A percentile compares a stretch with the other conserved stretches of the same genome.
These are phyloP conservation scores for Jatropha podagrica DNA, from an alignment of 441 rosid genomes.

Conservation along the genomic window DNA sequence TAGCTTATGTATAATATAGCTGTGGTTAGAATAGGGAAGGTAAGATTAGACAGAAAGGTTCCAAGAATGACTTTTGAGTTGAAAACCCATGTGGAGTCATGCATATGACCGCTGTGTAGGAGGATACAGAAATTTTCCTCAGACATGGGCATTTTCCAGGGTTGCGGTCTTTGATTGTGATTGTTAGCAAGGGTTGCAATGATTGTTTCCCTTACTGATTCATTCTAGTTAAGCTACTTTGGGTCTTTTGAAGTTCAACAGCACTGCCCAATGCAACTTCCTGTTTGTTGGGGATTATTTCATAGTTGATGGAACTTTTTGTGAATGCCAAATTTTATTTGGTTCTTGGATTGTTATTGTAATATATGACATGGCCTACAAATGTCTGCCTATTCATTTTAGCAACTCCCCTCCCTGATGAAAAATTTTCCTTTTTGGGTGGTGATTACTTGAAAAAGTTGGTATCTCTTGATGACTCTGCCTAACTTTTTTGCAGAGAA, in stretches of 20 bases:
- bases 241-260: background rate
- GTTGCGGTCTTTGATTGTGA: background rate
- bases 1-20: background rate
- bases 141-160: background rate
- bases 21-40: background rate
- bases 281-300: background rate
- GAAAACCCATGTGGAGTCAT: background rate
- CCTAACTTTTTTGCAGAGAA: conserved; percentile 62
- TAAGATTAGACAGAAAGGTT: background rate
- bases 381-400: background rate
- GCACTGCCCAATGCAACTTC: background rate
- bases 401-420: background rate
- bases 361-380: background rate
- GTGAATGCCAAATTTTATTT: background rate
- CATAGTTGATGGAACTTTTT: background rate
- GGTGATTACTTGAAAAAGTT: background rate
- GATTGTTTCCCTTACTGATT: background rate
- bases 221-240: background rate
- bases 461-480: conserved; percentile 18
- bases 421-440: background rate
- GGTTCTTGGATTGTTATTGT: background rate
- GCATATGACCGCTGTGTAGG: background rate
- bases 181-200: background rate
- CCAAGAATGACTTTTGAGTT: background rate
- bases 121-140: background rate